Base-by-base conservation (phyloP, 164 flowering plant species). In the Piper longum region DNA sequence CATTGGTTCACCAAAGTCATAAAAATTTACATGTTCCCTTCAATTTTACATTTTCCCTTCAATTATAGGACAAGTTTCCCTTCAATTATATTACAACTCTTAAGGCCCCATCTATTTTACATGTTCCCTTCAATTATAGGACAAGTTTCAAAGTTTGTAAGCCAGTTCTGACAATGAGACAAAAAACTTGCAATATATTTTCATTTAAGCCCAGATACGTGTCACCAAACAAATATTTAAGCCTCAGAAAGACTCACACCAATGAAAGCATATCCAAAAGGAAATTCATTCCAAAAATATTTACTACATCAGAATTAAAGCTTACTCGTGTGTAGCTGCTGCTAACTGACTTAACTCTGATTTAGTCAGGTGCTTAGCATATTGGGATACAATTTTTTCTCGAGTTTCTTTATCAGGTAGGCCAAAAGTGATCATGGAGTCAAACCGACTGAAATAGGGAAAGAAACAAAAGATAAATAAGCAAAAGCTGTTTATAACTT, bases 281-380 rank as follows among this genome's bases (percentile, higher is more conserved):
- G 59, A 56, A 17, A 26, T 4, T 2, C 16, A 17, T 16, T 17
- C 7, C 2, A 56, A 16, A 7, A 2, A 19, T n/a, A 56, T 7
- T 16, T 16, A 2, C 14, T 12, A 26, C 2, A 48, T 14, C 48
- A 44, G 14, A 48, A 14, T 48, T 9, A 5, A 48, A 48, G 70
- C 96, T 71, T 76, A 93, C 99, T 61, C 91, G 66, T 88, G 86
- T 26, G 92, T 81, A 17, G 54, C 81, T 16, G 63, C 61, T 17
- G 95, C 87, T 70, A 93, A 76, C 73, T 88, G 87, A 61, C 66
- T 73, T 54, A 93, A 51, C 36, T 90, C 97, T 36, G 85, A 58
- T 57, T 84, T 72, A 18, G 78, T 72, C 14, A 93, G 76, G 70
- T 93, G 99, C 77, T 82, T 93, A 59, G 99, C 99, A 79, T 88